Percentiles rank a stretch among this genome's conserved stretches.
phyloP scores from a whole-genome alignment of 2,329 filamentous ascomycete genomes.

The Penicillium expansum region DNA sequence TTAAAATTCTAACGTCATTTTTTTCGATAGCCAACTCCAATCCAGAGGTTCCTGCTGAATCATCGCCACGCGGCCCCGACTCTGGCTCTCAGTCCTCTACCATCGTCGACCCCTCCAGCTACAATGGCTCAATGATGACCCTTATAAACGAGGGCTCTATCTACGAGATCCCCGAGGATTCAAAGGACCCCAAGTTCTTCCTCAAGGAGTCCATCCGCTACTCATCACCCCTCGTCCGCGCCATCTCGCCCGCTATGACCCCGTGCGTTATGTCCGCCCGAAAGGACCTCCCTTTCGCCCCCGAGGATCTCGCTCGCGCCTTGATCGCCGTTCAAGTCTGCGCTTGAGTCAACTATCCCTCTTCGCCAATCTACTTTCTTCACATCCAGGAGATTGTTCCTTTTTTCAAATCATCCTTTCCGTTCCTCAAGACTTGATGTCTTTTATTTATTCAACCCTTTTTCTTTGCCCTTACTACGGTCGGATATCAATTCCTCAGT shows the following conservation, averaged over 20 bases:
- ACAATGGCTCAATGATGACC: slow-evolving; percentile 36
- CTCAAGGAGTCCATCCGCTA: slow-evolving; percentile 35
- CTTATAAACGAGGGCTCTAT: slow-evolving; percentile 28
- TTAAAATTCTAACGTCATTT: slow-evolving; percentile 10
- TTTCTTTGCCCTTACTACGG: background rate
- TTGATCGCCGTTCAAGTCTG: slow-evolving; percentile 39
- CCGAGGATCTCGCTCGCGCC: slow-evolving; percentile 38
- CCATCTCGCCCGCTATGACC: slow-evolving; percentile 24
- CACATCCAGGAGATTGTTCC: slow-evolving; percentile 21
- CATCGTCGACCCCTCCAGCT: slow-evolving; percentile 35
- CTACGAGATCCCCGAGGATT: slow-evolving; percentile 27
- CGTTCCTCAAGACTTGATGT: slow-evolving; percentile 14
- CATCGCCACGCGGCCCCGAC: slow-evolving; percentile 28
- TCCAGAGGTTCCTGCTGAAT: slow-evolving; percentile 22
- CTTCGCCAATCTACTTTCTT: slow-evolving; percentile 7
- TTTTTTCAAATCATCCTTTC: slow-evolving; percentile 8
- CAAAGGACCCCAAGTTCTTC: slow-evolving; percentile 30
- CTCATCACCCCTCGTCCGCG: slow-evolving; percentile 31
- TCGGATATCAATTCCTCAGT: background rate
- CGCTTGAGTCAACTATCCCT: slow-evolving; percentile 8
- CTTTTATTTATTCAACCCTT: background rate
- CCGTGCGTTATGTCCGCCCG: slow-evolving; percentile 22
- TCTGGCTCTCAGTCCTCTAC: slow-evolving; percentile 38
- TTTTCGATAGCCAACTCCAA: background rate
- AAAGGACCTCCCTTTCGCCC: slow-evolving; percentile 32